A percentile compares a stretch with the other conserved stretches of the same genome.
Conservation (phyloP, 306 rosid species). For the Medicago ruthenica region DNA sequence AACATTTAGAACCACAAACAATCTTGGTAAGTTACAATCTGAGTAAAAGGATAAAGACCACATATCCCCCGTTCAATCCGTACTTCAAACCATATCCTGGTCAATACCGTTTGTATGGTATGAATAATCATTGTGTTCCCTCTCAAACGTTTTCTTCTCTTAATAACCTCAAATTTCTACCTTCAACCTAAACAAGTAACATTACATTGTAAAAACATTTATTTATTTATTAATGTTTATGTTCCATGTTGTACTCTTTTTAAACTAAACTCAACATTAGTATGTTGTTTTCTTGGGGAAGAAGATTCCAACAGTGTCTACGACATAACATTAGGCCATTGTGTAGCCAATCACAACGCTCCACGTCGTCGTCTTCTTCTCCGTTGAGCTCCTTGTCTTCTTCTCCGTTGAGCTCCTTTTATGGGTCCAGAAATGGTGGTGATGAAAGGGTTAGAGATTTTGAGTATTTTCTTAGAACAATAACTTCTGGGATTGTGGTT, state of each 20-base stretch:
- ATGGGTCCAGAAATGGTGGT: slow-evolving; percentile 37
- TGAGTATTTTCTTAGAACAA: slow-evolving; percentile 45
- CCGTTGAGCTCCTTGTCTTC: slow-evolving; percentile 34
- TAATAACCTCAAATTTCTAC: slow-evolving; percentile 30
- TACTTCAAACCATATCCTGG: slow-evolving; percentile 8
- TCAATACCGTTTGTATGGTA: not conserved
- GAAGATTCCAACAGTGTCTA: slow-evolving; percentile 42
- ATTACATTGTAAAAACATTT: not conserved
- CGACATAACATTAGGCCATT: slow-evolving; percentile 41
- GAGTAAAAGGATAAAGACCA: slow-evolving; percentile 49
- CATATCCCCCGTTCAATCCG: slow-evolving; percentile 48
- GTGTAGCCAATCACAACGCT: slow-evolving; percentile 47
- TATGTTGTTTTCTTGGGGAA: slow-evolving; percentile 73
- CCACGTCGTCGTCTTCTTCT: slow-evolving; percentile 44
- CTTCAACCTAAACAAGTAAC: not conserved
- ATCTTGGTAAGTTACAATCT: slow-evolving; percentile 43
- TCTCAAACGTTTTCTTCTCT: slow-evolving; percentile 17
- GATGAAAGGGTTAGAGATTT: slow-evolving; percentile 24
- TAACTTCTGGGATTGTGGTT: slow-evolving; percentile 53
- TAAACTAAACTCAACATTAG: slow-evolving; percentile 11
- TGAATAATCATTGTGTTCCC: not conserved
- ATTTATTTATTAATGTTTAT: not conserved
- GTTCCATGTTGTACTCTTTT: not conserved
- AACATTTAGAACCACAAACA: too few species aligned
- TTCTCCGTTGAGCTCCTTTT: slow-evolving; percentile 33